phyloP scores from a whole-genome alignment of 2,329 filamentous ascomycete species.

The Fusarium sp. region DNA sequence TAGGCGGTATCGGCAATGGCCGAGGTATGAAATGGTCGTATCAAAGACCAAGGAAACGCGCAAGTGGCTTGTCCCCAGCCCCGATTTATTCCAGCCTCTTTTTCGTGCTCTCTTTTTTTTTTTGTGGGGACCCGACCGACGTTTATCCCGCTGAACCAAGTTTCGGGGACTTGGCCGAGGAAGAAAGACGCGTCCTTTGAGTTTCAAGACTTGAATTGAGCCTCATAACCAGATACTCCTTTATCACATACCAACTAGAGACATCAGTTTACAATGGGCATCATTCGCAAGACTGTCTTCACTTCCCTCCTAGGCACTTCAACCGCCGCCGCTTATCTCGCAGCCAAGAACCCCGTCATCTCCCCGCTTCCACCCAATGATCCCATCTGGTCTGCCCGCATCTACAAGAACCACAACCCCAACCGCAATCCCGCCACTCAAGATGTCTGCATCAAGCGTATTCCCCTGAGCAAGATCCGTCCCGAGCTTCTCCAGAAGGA shows the following conservation, averaged over 20 bases:
- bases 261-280: constrained; percentile 59
- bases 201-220: constrained; percentile 13
- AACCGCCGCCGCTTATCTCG: constrained; percentile 61
- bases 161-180: constrained; percentile 8
- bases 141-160: constrained; percentile 22
- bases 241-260: no score
- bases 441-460: constrained; percentile 72
- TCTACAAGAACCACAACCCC: constrained; percentile 72
- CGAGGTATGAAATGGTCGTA: background rate
- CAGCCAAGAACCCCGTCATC: constrained; percentile 66
- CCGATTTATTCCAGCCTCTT: constrained; percentile 7
- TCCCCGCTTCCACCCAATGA: constrained; percentile 70
- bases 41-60: background rate
- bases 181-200: constrained; percentile 17
- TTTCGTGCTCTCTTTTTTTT: background rate
- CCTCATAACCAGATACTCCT: background rate
- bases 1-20: background rate
- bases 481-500: constrained; percentile 74
- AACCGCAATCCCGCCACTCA: constrained; percentile 71
- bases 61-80: constrained; percentile 12
- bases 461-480: constrained; percentile 73
- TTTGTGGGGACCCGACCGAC: constrained; percentile 1
- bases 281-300: constrained; percentile 61
- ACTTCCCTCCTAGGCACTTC: constrained; percentile 63
- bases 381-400: constrained; percentile 68